phyloP scores from a whole-genome alignment of 352 stramenopile species.

The Phytophthora fragariae region DNA sequence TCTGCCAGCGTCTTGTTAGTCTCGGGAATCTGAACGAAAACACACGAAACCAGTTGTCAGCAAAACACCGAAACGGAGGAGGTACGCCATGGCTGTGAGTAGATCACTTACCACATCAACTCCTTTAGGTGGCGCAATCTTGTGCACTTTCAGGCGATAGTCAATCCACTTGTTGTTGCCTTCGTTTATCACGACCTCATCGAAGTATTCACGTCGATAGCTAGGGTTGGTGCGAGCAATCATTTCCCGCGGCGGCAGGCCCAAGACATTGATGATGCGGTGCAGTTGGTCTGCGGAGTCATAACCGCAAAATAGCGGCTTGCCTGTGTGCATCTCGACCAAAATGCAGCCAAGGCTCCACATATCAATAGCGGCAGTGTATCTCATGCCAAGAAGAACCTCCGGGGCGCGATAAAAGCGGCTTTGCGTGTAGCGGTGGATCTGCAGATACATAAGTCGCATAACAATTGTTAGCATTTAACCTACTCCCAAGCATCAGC shows the following conservation, averaged over 20 bases:
- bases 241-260: slow-evolving; percentile 93
- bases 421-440: slow-evolving; percentile 99
- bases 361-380: slow-evolving; percentile 89
- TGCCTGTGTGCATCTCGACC: slow-evolving; percentile 98
- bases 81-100: background rate
- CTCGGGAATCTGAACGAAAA: slow-evolving; percentile 39
- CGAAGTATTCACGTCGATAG: slow-evolving; percentile 93
- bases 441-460: slow-evolving; percentile 41
- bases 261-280: slow-evolving; percentile 96
- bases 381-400: slow-evolving; percentile 84
- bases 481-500: background rate
- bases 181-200: slow-evolving; percentile 74
- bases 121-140: slow-evolving; percentile 47
- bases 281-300: slow-evolving; percentile 98
- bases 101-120: slow-evolving; percentile 43
- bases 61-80: background rate
- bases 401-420: slow-evolving; percentile 96
- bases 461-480: slow-evolving; percentile 1
- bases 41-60: slow-evolving; percentile 13
- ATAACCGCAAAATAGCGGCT: slow-evolving; percentile 96
- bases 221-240: slow-evolving; percentile 88
- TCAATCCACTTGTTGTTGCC: slow-evolving; percentile 63
- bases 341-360: slow-evolving; percentile 92
- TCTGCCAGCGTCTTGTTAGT: slow-evolving; percentile 57
- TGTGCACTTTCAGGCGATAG: slow-evolving; percentile 75